Evolutionary conservation across 2,329 filamentous ascomycete genomes (phyloP), one percentile per base, ranked within the genome.

Genomic region (Leptographium lundbergii): DNA sequence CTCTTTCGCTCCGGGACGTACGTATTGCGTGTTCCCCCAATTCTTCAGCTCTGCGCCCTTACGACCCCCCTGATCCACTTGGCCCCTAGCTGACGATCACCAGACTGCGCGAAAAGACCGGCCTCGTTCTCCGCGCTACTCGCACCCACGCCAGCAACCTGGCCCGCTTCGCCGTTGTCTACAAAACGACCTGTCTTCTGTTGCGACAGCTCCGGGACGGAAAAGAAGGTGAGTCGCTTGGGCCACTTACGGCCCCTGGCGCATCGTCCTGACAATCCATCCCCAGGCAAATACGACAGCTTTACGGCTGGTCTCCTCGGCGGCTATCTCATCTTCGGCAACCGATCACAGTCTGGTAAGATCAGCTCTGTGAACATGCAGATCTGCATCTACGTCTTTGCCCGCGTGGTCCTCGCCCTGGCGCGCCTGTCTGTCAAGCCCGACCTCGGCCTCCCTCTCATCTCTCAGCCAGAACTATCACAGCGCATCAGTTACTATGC

Each of bases 341-440:
- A 77, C 50, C 78, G 81, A 61, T 81, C 79, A 67, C 86, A 88
- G 61, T 76, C 74, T 45, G 86, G 86, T 66, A 81, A 81, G 70
- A 85, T 89, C 68, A 88, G 86, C 62, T 87, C 84, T 63, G 87
- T 96, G 63, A 95, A 86, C 74, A 90, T 96, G 77, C 92, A 99
- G 78, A 99, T 99, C 70, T 91, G 96, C 71, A 89, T 97, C 67
- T 99, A 99, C 76, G 88, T 99, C 63, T 96, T 96, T 69, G 94
- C 94, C 54, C 85, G 94, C 64, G 94, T 96, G 19, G 80, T 87
- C 61, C 81, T 99, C 39, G 89, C 89, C 10, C 75, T 95, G 27
- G 94, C 91, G 36, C 89, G 90, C 68, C 76, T 97, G 60, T 83
- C 88, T 59, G 84, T 97, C 63, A 86, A 89, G 71, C 81, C 81